These are phyloP conservation scores for Termitomyces sp. DNA, from an alignment of 768 basidiomycete species.

Conservation along the genomic window DNA sequence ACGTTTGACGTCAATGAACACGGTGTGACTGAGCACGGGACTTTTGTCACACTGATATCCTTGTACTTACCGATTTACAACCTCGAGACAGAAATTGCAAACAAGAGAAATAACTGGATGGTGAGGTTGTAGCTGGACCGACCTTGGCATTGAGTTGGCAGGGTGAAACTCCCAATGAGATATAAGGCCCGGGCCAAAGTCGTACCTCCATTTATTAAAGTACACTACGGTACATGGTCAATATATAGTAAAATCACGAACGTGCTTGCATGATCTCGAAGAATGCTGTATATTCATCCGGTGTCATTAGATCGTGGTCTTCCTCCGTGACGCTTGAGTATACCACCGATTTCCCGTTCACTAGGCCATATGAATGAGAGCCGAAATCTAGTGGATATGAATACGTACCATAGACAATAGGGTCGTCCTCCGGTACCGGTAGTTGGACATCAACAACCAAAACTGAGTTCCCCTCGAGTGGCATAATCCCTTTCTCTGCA, in stretches of 20 bases:
- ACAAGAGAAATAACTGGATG: too few relatives aligned
- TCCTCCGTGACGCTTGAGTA: constrained; percentile 87
- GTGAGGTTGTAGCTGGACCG: too few relatives aligned
- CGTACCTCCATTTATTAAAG: too few relatives aligned
- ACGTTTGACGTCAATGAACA: constrained; percentile 42
- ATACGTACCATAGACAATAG: constrained; percentile 61
- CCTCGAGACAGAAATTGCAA: too few relatives aligned
- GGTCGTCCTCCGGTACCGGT: constrained; percentile 41
- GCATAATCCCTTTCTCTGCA: constrained; percentile 18
- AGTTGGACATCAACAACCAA: constrained; percentile 16
- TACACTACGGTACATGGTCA: too few relatives aligned
- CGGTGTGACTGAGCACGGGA: background rate
- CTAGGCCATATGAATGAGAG: constrained; percentile 28
- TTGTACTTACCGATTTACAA: too few relatives aligned
- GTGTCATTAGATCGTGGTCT: constrained; percentile 88
- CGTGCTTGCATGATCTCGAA: constrained; percentile 63
- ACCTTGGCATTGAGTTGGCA: too few relatives aligned
- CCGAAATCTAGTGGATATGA: background rate
- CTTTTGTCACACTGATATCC: background rate
- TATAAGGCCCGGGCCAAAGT: too few relatives aligned
- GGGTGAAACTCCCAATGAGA: background rate
- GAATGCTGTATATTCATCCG: constrained; percentile 85
- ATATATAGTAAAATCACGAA: too few relatives aligned
- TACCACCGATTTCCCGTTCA: constrained; percentile 68
- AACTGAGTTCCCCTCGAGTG: constrained; percentile 20